Evolutionary conservation across 148 eudicot genomes (phyloP).

Genomic region (Amaranthus palmeri): DNA sequence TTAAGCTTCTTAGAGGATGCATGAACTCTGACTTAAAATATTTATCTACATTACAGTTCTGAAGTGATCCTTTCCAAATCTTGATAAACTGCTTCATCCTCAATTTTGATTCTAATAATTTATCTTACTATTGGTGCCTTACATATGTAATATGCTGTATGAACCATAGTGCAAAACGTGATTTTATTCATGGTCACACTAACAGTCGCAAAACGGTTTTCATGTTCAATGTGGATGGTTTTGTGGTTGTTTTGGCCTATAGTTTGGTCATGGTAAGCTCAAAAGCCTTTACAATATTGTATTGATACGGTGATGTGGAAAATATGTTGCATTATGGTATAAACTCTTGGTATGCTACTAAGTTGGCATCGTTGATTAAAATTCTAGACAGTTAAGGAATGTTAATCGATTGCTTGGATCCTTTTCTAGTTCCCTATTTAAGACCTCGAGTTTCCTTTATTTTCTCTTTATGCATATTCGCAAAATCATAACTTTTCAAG

Average conservation of each 20-base stretch:
- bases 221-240: too few relatives aligned
- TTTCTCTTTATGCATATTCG: too few relatives aligned
- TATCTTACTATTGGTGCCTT: not conserved
- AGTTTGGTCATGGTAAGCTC: too few relatives aligned
- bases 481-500: too few relatives aligned
- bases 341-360: not conserved
- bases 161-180: too few relatives aligned
- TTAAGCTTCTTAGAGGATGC: not conserved
- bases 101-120: not conserved
- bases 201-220: too few relatives aligned
- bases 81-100: not conserved
- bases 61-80: not conserved
- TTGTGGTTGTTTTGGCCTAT: too few relatives aligned
- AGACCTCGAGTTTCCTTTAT: not conserved
- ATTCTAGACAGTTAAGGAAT: conserved; percentile 1
- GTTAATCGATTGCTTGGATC: not conserved
- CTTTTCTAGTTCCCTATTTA: not conserved
- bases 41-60: not conserved
- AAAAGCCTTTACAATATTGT: too few relatives aligned
- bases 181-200: too few relatives aligned
- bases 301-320: not conserved
- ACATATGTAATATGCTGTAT: not conserved
- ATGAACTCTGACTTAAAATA: not conserved
- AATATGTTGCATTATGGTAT: too few relatives aligned
- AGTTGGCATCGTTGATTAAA: not conserved